phyloP scores from a whole-genome alignment of 805 yeast species.

The Starmerella vitae region DNA sequence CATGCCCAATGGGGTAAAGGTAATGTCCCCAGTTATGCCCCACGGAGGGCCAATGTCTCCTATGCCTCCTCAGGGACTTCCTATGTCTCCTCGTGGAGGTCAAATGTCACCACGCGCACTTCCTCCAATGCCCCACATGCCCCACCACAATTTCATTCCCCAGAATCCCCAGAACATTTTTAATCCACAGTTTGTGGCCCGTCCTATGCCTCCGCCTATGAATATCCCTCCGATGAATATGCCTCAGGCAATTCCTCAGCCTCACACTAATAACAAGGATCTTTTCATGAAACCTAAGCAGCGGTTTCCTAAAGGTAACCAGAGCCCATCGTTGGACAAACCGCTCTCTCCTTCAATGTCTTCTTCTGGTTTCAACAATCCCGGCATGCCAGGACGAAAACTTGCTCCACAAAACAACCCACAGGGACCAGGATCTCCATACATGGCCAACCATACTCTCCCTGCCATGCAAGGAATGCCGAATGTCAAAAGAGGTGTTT shows the following conservation, averaged over 20 bases:
- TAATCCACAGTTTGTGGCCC: not conserved
- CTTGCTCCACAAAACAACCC: not conserved
- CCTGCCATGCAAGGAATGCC: not conserved
- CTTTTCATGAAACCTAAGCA: constrained; percentile 4
- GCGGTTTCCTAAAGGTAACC: constrained; percentile 7
- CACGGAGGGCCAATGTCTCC: not conserved
- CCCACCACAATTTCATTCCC: not conserved
- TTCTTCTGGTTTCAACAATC: not conserved
- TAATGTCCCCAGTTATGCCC: not conserved
- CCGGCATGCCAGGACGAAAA: constrained; percentile 6
- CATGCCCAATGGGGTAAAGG: too few species aligned
- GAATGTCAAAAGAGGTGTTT: not conserved
- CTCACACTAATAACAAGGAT: constrained; percentile 1
- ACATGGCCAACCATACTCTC: too few species aligned
- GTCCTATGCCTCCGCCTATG: constrained; percentile 1
- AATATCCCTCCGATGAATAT: not conserved
- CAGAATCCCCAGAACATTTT: not conserved
- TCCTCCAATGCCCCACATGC: not conserved
- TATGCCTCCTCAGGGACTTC: not conserved
- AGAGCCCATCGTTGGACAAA: not conserved
- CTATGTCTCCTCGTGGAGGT: not conserved
- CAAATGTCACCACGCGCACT: not conserved
- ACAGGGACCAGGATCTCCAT: not conserved
- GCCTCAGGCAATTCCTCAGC: not conserved
- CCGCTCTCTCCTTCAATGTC: constrained; percentile 1